Evolutionary conservation across 2,329 filamentous ascomycete genomes (phyloP).

Genomic region (Amesomyces nigricolor): DNA sequence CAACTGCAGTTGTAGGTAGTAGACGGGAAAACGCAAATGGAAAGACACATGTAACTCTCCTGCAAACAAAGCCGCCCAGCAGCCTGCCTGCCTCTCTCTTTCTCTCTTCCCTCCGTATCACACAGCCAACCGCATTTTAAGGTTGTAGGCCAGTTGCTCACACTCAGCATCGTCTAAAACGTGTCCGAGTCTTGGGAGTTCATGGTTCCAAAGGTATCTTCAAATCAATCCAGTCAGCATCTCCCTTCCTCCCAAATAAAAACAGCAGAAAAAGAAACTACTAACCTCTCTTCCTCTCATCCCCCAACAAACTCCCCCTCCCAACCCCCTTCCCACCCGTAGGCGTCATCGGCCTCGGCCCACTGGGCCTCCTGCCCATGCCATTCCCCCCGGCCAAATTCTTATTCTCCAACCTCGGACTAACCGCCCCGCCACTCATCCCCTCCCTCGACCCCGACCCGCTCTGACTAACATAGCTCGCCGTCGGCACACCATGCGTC

Average conservation of each 20-base stretch:
- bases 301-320: neutral
- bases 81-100: neutral
- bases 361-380: slow-evolving; percentile 50
- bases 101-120: neutral
- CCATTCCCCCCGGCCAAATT: slow-evolving; percentile 40
- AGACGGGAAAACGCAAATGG: too few species aligned
- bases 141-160: neutral
- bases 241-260: neutral
- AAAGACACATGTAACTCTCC: neutral
- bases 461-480: slow-evolving; percentile 39
- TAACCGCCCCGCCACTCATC: slow-evolving; percentile 30
- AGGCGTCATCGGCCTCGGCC: slow-evolving; percentile 57
- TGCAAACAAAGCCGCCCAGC: neutral
- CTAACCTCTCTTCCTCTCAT: slow-evolving; percentile 22
- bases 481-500: slow-evolving; percentile 34
- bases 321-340: slow-evolving; percentile 49
- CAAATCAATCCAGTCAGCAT: neutral
- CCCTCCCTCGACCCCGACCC: neutral
- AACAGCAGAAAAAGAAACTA: slow-evolving; percentile 2
- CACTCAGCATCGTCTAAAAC: slow-evolving; percentile 37
- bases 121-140: neutral
- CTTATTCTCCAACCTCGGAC: slow-evolving; percentile 51
- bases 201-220: slow-evolving; percentile 50
- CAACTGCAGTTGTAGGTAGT: too few species aligned
- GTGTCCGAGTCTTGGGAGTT: slow-evolving; percentile 50